Evolutionary conservation across 2,329 filamentous ascomycete species (phyloP).

Genomic region (Colletotrichum sp.): DNA sequence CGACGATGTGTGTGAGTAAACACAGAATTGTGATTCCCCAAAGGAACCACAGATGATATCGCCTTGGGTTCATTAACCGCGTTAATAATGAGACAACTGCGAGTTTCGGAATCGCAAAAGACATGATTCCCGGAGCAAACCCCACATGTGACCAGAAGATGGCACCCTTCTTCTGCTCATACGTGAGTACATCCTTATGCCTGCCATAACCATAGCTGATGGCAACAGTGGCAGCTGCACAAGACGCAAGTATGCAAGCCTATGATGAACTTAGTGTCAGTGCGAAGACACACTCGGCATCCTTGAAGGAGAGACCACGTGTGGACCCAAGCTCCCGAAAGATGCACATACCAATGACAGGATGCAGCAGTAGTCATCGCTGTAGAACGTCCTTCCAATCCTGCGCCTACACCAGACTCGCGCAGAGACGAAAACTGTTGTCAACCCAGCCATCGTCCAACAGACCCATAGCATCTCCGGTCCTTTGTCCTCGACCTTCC

Average conservation of each 20-base stretch:
- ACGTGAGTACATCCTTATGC: conserved; percentile 36
- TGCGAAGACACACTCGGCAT: no score
- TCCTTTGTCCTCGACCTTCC: not conserved
- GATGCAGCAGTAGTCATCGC: not conserved
- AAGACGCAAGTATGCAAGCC: conserved; percentile 25
- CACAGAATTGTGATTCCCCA: conserved; percentile 39
- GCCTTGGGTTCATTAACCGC: conserved; percentile 41
- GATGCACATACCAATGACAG: not conserved
- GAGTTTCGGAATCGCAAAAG: conserved; percentile 46
- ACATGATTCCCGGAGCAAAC: conserved; percentile 41
- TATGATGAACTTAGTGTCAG: not conserved
- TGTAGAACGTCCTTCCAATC: not conserved
- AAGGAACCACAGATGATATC: conserved; percentile 35
- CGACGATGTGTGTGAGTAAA: conserved; percentile 37
- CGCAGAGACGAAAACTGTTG: not conserved
- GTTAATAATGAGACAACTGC: conserved; percentile 43
- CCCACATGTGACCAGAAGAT: conserved; percentile 40
- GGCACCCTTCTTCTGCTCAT: conserved; percentile 31
- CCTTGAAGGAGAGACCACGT: not conserved
- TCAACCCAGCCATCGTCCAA: not conserved
- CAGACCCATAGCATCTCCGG: not conserved
- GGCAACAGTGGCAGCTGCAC: conserved; percentile 36
- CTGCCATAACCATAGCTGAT: conserved; percentile 42
- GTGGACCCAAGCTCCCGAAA: not conserved
- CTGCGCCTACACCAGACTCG: not conserved